phyloP scores from a whole-genome alignment of 495 filamentous ascomycete species.

The Astrothelium subdiscretum region DNA sequence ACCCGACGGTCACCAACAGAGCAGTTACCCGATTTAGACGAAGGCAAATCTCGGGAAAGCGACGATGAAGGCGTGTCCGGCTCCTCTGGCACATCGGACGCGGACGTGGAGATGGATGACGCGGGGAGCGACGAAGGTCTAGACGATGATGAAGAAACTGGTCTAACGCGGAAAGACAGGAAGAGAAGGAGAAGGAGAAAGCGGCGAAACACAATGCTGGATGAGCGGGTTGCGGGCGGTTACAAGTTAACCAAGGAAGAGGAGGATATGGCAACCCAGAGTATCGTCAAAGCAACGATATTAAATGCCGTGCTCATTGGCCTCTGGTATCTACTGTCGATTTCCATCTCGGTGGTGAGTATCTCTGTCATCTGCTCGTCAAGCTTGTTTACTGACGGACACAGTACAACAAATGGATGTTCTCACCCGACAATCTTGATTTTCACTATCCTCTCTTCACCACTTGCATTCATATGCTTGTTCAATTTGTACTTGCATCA shows the following conservation, averaged over 20 bases:
- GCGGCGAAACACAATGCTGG: slow-evolving; percentile 54
- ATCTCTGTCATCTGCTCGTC: background rate
- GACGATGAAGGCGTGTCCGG: background rate
- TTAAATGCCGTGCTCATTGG: slow-evolving; percentile 68
- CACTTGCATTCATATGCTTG: slow-evolving; percentile 88
- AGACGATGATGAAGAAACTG: slow-evolving; percentile 85
- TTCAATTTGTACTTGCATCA: slow-evolving; percentile 79
- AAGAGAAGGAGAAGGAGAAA: slow-evolving; percentile 53
- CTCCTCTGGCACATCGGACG: background rate
- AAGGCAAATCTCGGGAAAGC: background rate
- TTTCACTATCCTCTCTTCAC: slow-evolving; percentile 96
- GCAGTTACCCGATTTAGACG: background rate
- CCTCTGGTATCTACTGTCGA: slow-evolving; percentile 79
- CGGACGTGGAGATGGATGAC: slow-evolving; percentile 46
- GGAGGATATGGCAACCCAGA: slow-evolving; percentile 57
- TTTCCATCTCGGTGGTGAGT: slow-evolving; percentile 88
- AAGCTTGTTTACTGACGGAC: background rate
- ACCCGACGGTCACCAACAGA: background rate
- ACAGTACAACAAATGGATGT: slow-evolving; percentile 99
- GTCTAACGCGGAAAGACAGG: slow-evolving; percentile 61
- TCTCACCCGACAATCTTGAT: slow-evolving; percentile 67
- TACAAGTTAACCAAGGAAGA: slow-evolving; percentile 48
- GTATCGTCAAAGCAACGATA: slow-evolving; percentile 51
- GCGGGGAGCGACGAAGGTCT: slow-evolving; percentile 61
- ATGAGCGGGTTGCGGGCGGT: slow-evolving; percentile 54